phyloP scores from a whole-genome alignment of 331 rosid species.

The Telfairia occidentalis region DNA sequence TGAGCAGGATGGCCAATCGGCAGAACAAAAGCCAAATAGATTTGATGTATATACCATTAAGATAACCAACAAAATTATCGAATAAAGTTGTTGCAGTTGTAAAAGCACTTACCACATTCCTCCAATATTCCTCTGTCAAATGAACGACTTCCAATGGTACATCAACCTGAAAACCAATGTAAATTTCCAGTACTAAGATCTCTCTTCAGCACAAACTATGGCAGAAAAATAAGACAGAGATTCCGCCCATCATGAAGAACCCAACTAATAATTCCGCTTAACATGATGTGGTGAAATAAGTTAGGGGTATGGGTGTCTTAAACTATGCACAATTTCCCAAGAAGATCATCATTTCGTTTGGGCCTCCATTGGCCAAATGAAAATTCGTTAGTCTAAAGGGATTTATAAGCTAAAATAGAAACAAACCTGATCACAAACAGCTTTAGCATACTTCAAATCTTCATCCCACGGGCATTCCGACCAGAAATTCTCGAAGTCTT shows the following conservation, averaged over 20 bases:
- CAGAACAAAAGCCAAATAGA: constrained; percentile 1
- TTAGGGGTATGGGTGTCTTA: background rate
- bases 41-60: background rate
- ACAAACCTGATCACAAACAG: constrained; percentile 65
- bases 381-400: background rate
- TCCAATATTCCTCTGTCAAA: constrained; percentile 91
- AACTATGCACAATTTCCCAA: background rate
- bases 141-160: constrained; percentile 85
- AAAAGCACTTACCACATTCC: constrained; percentile 52
- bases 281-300: background rate
- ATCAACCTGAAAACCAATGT: constrained; percentile 38
- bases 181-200: constrained; percentile 7
- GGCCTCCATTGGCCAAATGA: background rate
- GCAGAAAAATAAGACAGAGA: background rate
- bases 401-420: background rate
- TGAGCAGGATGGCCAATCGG: background rate
- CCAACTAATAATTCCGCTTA: background rate
- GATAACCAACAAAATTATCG: background rate
- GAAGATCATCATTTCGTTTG: background rate
- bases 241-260: background rate
- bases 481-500: constrained; percentile 93
- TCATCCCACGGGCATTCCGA: constrained; percentile 96
- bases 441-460: constrained; percentile 74
- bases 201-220: background rate
- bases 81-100: background rate